Conservation (phyloP, 768 basidiomycete genomes). For the Tylopilus felleus region DNA sequence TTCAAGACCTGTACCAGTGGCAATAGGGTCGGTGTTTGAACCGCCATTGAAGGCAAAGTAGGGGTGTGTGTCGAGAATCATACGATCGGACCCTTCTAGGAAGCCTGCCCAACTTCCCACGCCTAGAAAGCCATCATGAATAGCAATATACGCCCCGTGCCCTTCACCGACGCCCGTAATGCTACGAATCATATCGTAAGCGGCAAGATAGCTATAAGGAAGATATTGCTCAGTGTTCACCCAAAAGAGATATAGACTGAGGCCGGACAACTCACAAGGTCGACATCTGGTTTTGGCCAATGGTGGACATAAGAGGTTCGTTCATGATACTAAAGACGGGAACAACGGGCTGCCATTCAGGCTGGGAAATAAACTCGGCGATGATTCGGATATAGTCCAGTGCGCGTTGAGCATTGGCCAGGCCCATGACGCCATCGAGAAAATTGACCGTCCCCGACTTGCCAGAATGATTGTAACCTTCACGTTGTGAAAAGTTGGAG, state of each 20-base stretch:
- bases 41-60: conserved; percentile 59
- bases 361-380: conserved; percentile 78
- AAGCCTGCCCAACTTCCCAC: conserved; percentile 45
- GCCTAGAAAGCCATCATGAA: conserved; percentile 63
- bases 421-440: conserved; percentile 71
- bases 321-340: conserved; percentile 63
- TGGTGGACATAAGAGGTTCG: conserved; percentile 50
- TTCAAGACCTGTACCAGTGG: conserved; percentile 28
- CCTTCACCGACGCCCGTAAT: conserved; percentile 75
- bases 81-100: conserved; percentile 56
- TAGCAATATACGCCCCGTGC: conserved; percentile 50
- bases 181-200: conserved; percentile 60
- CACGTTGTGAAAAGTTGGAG: background rate
- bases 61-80: conserved; percentile 63
- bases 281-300: conserved; percentile 52
- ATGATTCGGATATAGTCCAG: conserved; percentile 73
- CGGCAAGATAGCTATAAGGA: conserved; percentile 51
- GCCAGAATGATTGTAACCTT: conserved; percentile 60
- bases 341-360: conserved; percentile 62
- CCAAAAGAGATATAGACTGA: background rate
- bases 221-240: background rate
- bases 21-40: conserved; percentile 33
- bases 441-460: conserved; percentile 61
- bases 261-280: conserved; percentile 52
- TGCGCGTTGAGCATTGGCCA: conserved; percentile 80